Evolutionary conservation across 108 stramenopile genomes (phyloP).

Genomic region (Nitzschia palea): DNA sequence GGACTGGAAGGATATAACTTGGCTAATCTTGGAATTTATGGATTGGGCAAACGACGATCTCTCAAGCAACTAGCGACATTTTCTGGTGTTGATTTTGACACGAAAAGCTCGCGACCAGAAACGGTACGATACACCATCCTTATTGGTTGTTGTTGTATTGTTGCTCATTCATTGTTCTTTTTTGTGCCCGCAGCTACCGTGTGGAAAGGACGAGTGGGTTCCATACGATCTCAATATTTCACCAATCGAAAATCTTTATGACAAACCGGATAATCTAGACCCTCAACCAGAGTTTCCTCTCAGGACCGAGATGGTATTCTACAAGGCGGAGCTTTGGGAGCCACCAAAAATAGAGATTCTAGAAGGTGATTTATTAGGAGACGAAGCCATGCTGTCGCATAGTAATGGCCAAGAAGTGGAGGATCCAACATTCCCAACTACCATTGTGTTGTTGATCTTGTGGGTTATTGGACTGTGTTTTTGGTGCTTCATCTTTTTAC

Average conservation of each 20-base stretch:
- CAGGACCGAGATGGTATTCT: constrained; percentile 55
- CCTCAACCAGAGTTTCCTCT: constrained; percentile 78
- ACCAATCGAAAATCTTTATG: constrained; percentile 69
- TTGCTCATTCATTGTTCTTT: not conserved
- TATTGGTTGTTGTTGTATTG: not conserved
- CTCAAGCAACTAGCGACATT: constrained; percentile 74
- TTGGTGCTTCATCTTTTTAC: constrained; percentile 43
- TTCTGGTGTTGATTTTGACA: constrained; percentile 58
- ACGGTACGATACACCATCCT: constrained; percentile 3
- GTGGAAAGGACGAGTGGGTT: constrained; percentile 59
- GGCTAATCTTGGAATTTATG: constrained; percentile 82
- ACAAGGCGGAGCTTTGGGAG: constrained; percentile 29
- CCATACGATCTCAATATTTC: constrained; percentile 75
- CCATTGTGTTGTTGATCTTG: constrained; percentile 42
- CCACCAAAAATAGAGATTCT: constrained; percentile 37
- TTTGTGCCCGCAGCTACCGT: constrained; percentile 30
- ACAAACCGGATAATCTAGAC: constrained; percentile 72
- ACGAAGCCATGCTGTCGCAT: constrained; percentile 4
- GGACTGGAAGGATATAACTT: constrained; percentile 10
- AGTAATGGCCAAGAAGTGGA: not conserved
- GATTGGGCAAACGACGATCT: constrained; percentile 75
- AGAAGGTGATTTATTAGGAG: constrained; percentile 13
- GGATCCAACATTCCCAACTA: constrained; percentile 20
- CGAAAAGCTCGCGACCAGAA: constrained; percentile 12
- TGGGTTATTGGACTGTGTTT: constrained; percentile 60